A percentile compares a stretch with the other conserved stretches of the same genome.
These are phyloP conservation scores for Heterobasidion occidentale DNA, from an alignment of 1,284 basidiomycete genomes.

Conservation along the genomic window DNA sequence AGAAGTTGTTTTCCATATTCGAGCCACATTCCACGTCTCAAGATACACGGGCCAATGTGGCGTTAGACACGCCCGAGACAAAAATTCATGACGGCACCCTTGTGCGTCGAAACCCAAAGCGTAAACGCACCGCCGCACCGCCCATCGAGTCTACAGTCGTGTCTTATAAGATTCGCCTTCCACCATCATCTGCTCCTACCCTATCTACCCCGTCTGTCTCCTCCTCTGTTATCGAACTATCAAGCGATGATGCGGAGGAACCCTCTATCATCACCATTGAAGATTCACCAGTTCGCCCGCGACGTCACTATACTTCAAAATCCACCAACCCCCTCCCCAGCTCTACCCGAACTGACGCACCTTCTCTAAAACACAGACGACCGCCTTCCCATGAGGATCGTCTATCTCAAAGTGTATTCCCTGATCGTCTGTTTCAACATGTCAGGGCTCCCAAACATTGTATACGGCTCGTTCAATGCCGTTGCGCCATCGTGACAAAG, in stretches of 20 bases:
- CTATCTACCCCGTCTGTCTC: not conserved
- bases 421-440: not conserved
- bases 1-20: not conserved
- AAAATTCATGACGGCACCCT: not conserved
- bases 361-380: not conserved
- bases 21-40: not conserved
- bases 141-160: not conserved
- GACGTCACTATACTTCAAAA: not conserved
- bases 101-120: not conserved
- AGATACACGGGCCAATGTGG: no score
- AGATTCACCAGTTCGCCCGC: slow-evolving; percentile 9
- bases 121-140: not conserved
- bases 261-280: slow-evolving; percentile 36
- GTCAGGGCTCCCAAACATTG: not conserved
- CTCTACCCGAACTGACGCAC: not conserved
- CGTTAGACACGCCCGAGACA: no score
- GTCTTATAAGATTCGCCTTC: not conserved
- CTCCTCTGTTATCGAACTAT: not conserved
- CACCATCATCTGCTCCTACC: slow-evolving; percentile 4
- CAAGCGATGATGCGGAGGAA: slow-evolving; percentile 21
- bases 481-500: not conserved
- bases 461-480: not conserved
- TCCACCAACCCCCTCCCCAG: slow-evolving; percentile 1
- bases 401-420: not conserved
- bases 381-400: not conserved